Conservation (phyloP, 768 basidiomycete species). For the Hirschioporus abietinus region DNA sequence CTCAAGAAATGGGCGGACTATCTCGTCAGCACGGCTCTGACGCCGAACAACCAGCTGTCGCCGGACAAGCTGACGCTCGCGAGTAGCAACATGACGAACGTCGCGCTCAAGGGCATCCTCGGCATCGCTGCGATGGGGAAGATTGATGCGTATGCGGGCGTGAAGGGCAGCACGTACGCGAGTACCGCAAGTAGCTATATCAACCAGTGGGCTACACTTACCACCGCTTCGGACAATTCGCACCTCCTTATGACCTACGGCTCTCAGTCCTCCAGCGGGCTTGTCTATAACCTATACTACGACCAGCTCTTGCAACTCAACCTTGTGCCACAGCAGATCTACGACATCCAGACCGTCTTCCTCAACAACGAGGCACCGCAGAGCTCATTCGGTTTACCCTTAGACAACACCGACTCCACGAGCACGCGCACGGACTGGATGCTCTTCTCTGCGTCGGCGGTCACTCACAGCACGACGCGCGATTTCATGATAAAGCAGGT, state of each 20-base stretch:
- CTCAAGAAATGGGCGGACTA: conserved; percentile 64
- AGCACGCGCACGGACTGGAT: conserved; percentile 3
- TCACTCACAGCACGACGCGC: background rate
- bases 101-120: conserved; percentile 42
- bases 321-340: background rate
- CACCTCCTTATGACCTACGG: conserved; percentile 1
- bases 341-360: conserved; percentile 1
- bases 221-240: background rate
- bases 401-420: background rate
- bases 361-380: conserved; percentile 1
- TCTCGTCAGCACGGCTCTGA: conserved; percentile 44
- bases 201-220: background rate
- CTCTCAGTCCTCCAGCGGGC: background rate
- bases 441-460: background rate
- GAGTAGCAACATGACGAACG: conserved; percentile 33
- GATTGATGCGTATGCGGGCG: conserved; percentile 16
- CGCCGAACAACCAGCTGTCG: conserved; percentile 34
- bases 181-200: background rate
- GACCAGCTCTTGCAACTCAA: conserved; percentile 2
- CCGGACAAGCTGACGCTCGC: conserved; percentile 35
- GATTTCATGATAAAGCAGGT: background rate
- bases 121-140: conserved; percentile 37
- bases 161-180: background rate
- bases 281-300: background rate
- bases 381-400: background rate